phyloP scores from a whole-genome alignment of 257 asterid species.

The Plantago elongata region DNA sequence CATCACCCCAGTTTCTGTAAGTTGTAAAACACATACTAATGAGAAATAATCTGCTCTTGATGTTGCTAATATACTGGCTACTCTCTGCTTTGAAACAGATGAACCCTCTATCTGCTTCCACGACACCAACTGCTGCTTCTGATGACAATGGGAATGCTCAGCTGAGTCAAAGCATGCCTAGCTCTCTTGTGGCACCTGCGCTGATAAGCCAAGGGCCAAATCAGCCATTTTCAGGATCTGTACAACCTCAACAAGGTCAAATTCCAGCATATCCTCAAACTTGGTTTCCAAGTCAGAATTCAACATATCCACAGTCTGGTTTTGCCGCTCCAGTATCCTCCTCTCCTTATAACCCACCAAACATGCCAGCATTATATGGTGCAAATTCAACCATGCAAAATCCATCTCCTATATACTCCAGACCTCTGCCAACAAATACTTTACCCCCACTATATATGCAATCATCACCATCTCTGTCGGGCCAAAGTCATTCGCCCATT shows the following conservation, averaged over 20 bases:
- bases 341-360: conserved; percentile 31
- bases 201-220: conserved; percentile 37
- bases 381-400: conserved; percentile 48
- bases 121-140: conserved; percentile 34
- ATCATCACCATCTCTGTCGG: conserved; percentile 28
- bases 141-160: conserved; percentile 27
- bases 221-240: conserved; percentile 37
- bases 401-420: conserved; percentile 30
- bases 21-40: conserved; percentile 25
- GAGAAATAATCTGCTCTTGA: background rate
- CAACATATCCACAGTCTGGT: conserved; percentile 31
- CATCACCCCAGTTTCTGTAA: conserved; percentile 75
- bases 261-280: conserved; percentile 48
- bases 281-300: conserved; percentile 53
- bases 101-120: conserved; percentile 45
- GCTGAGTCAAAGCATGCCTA: conserved; percentile 28
- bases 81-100: conserved; percentile 36
- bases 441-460: conserved; percentile 38
- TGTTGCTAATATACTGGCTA: background rate
- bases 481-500: conserved; percentile 40
- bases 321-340: conserved; percentile 31
- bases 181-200: conserved; percentile 23
- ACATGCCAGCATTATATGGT: conserved; percentile 42
- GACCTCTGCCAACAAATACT: conserved; percentile 34
- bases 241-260: conserved; percentile 41